phyloP scores from a whole-genome alignment of 1,139 yeast species.

The Hyphopichia khmerensis region DNA sequence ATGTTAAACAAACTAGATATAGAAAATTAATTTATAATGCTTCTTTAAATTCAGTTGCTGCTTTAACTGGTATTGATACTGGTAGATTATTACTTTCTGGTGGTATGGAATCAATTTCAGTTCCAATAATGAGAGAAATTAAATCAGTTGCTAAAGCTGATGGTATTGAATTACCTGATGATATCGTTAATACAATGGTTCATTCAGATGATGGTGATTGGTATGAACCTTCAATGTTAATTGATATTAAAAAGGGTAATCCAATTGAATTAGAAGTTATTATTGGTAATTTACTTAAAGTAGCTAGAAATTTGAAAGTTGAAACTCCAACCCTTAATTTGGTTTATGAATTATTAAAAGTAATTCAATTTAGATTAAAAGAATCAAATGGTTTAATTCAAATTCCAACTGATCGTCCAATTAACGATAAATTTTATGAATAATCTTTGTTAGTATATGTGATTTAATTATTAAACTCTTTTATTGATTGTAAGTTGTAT shows the following conservation, averaged over 20 bases:
- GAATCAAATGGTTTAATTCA: constrained; percentile 5
- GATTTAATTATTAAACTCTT: no score
- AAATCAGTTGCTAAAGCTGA: constrained; percentile 8
- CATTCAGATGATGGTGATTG: constrained; percentile 18
- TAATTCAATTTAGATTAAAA: constrained; percentile 30
- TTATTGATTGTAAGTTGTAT: no score
- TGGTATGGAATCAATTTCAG: constrained; percentile 10
- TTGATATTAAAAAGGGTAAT: constrained; percentile 28
- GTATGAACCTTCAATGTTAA: constrained; percentile 37
- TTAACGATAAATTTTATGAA: background rate
- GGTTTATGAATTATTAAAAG: constrained; percentile 15
- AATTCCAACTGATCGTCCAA: constrained; percentile 4
- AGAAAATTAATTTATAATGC: constrained; percentile 35
- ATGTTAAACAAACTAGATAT: constrained; percentile 24
- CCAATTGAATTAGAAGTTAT: constrained; percentile 33
- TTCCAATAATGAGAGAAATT: constrained; percentile 9
- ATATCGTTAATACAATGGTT: constrained; percentile 16
- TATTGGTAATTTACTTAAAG: constrained; percentile 22
- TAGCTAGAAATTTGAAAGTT: constrained; percentile 10
- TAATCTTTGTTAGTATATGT: background rate
- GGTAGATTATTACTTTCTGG: constrained; percentile 18
- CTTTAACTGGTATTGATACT: constrained; percentile 29
- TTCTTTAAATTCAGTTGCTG: constrained; percentile 33
- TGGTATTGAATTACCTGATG: constrained; percentile 9
- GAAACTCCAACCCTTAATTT: constrained; percentile 23